Evolutionary conservation across 441 rosid genomes (phyloP).

Genomic region (Gossypium schwendimanii): DNA sequence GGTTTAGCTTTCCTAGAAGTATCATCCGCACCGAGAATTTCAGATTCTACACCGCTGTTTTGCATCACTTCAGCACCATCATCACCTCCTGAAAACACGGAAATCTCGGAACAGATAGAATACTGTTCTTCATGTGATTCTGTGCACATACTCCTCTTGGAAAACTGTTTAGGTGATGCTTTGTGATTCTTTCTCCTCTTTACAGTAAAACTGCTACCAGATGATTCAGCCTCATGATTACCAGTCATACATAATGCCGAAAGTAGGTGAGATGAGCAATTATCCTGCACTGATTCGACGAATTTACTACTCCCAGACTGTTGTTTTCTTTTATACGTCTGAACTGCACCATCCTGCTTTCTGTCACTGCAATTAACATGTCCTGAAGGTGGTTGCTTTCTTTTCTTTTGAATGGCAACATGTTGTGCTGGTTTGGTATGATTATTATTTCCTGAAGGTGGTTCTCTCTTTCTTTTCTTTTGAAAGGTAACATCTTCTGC

Average conservation of each 20-base stretch:
- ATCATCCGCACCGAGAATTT: neutral
- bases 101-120: neutral
- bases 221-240: conserved; percentile 5
- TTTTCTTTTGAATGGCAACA: neutral
- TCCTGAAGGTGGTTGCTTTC: neutral
- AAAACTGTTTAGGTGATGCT: neutral
- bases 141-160: neutral
- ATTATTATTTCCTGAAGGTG: neutral
- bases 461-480: conserved; percentile 12
- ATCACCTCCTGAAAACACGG: conserved; percentile 1
- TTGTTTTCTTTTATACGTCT: neutral
- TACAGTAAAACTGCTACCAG: neutral
- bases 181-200: conserved; percentile 3
- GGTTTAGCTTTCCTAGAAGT: neutral
- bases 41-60: neutral
- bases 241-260: conserved; percentile 1
- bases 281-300: neutral
- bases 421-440: neutral
- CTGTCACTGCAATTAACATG: neutral
- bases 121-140: conserved; percentile 10
- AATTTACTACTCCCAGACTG: neutral
- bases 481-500: neutral
- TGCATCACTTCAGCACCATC: conserved; percentile 8
- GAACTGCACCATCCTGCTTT: neutral
- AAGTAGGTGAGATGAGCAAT: conserved; percentile 3